Evolutionary conservation across 805 yeast species (phyloP).

Genomic region (Schizosaccharomyces osmophilus): DNA sequence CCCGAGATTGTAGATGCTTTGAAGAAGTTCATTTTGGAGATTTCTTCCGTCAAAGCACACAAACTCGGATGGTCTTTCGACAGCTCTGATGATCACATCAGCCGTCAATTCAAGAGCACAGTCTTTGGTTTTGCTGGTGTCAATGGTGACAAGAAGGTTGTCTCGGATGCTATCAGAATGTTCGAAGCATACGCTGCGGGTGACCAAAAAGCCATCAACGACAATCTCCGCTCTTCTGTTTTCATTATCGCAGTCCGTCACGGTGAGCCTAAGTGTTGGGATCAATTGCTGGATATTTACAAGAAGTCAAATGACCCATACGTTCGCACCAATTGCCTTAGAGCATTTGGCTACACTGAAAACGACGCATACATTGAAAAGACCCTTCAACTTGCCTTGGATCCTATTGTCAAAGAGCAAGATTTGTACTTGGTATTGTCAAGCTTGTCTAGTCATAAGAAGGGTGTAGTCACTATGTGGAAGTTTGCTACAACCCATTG

Average conservation of each 20-base stretch:
- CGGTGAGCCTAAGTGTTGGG: conserved; percentile 40
- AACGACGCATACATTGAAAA: conserved; percentile 27
- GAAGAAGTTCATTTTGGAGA: conserved; percentile 23
- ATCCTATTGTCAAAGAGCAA: conserved; percentile 34
- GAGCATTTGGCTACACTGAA: conserved; percentile 40
- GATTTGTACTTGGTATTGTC: conserved; percentile 57
- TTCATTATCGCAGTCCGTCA: conserved; percentile 39
- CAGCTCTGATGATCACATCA: conserved; percentile 24
- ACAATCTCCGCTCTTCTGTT: conserved; percentile 44
- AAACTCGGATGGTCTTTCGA: conserved; percentile 43
- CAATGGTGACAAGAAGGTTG: conserved; percentile 14
- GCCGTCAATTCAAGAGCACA: conserved; percentile 42
- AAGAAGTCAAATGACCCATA: conserved; percentile 34
- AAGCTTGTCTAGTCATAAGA: conserved; percentile 37
- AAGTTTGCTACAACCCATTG: conserved; percentile 46
- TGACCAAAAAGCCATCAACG: conserved; percentile 43
- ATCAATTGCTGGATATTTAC: conserved; percentile 36
- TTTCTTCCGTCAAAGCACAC: conserved; percentile 29
- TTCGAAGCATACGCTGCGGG: conserved; percentile 35
- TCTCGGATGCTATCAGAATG: conserved; percentile 15
- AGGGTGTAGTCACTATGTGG: conserved; percentile 51
- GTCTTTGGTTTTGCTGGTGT: conserved; percentile 19
- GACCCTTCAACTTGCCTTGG: conserved; percentile 32
- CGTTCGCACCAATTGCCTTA: conserved; percentile 46
- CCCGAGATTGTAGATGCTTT: conserved; percentile 19